Conservation (phyloP, 352 stramenopile species). For the Globisporangium uncinulatum region DNA sequence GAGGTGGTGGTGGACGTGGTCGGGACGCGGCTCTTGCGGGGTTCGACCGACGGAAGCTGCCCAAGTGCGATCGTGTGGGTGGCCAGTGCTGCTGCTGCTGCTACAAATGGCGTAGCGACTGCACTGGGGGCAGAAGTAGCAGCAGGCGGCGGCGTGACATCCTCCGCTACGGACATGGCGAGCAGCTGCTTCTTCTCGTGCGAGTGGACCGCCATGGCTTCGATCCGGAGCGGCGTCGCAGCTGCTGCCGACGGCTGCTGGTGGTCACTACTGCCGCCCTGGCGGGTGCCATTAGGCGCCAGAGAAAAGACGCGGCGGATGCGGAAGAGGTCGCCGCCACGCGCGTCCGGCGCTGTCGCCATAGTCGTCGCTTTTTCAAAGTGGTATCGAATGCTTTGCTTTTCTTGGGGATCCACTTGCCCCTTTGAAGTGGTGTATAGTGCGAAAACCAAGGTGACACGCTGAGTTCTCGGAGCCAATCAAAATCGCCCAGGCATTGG, state of each 20-base stretch:
- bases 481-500: background rate
- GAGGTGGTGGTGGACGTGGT: background rate
- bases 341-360: conserved; percentile 7
- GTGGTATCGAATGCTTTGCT: background rate
- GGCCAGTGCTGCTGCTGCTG: conserved; percentile 2
- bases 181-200: conserved; percentile 71
- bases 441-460: background rate
- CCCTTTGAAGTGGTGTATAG: no score
- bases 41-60: conserved; percentile 9
- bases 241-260: background rate
- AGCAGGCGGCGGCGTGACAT: background rate
- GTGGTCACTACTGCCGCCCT: background rate
- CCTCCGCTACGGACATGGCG: conserved; percentile 40
- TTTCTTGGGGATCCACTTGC: background rate
- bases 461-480: background rate
- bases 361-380: background rate
- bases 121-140: background rate
- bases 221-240: conserved; percentile 26
- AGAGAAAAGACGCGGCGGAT: conserved; percentile 64
- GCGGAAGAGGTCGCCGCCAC: conserved; percentile 66
- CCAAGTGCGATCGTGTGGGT: conserved; percentile 20
- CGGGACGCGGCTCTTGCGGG: conserved; percentile 8
- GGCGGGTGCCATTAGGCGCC: background rate
- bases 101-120: background rate
- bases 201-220: conserved; percentile 62